Evolutionary conservation across 306 rosid species (phyloP).

Genomic region (Fagus sylvatica): DNA sequence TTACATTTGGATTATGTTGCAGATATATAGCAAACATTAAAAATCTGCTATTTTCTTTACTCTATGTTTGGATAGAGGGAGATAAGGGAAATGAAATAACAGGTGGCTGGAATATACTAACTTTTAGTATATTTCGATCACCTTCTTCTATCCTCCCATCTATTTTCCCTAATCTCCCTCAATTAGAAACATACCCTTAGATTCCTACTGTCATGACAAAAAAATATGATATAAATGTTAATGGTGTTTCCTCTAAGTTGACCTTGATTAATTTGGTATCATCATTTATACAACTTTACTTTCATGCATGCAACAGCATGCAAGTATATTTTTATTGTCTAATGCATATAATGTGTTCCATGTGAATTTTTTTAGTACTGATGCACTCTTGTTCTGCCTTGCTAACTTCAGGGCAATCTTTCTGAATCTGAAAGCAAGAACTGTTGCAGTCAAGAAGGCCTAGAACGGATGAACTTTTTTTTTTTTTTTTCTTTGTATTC

Average conservation of each 20-base stretch:
- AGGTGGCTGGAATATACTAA: no score
- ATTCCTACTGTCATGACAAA: background rate
- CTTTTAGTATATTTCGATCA: no score
- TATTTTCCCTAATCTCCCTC: no score
- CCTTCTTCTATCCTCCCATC: no score
- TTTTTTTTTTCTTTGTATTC: background rate
- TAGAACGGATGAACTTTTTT: constrained; percentile 25
- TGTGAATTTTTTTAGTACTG: constrained; percentile 1
- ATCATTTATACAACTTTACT: background rate
- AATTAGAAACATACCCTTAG: no score
- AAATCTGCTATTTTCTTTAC: background rate
- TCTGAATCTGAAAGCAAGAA: constrained; percentile 82
- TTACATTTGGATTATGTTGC: no score
- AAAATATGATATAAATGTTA: background rate
- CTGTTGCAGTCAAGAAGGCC: constrained; percentile 62
- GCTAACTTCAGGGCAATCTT: constrained; percentile 73
- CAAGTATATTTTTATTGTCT: background rate
- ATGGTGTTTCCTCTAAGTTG: no score
- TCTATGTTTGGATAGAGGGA: no score
- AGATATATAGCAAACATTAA: background rate
- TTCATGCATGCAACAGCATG: background rate
- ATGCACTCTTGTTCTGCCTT: constrained; percentile 19
- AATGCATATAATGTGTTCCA: background rate
- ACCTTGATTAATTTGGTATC: background rate
- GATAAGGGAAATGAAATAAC: no score